These are phyloP conservation scores for Leccinum boreale DNA, from an alignment of 768 basidiomycete species.

Conservation along the genomic window DNA sequence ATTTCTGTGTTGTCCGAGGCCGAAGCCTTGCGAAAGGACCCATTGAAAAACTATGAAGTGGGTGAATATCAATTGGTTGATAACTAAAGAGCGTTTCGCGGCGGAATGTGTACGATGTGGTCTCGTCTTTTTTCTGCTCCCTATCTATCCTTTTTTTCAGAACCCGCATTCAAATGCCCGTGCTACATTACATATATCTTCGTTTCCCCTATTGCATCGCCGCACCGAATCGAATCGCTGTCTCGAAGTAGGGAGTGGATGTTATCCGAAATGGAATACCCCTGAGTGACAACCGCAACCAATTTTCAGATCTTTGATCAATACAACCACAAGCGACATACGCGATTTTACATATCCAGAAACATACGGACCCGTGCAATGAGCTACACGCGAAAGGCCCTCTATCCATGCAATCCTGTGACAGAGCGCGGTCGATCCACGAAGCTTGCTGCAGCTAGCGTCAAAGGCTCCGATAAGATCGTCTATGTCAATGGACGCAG, in stretches of 20 bases:
- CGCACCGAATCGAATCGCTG: not conserved
- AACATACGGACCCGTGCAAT: constrained; percentile 27
- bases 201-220: constrained; percentile 4
- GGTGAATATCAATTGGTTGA: constrained; percentile 22
- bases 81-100: constrained; percentile 16
- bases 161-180: not conserved
- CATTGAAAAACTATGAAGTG: constrained; percentile 70
- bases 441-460: constrained; percentile 66
- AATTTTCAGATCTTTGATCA: constrained; percentile 2
- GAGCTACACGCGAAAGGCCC: constrained; percentile 47
- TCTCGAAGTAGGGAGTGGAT: not conserved
- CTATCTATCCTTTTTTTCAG: constrained; percentile 10
- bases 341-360: not conserved
- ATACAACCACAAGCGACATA: constrained; percentile 1
- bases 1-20: constrained; percentile 56
- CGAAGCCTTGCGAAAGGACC: constrained; percentile 75
- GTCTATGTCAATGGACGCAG: constrained; percentile 83
- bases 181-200: not conserved
- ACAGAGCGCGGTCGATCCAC: constrained; percentile 67
- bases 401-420: constrained; percentile 68
- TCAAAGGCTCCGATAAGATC: constrained; percentile 56
- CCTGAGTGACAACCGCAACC: constrained; percentile 17
- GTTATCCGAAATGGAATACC: constrained; percentile 12
- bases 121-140: constrained; percentile 9
- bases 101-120: not conserved